Base-by-base conservation (phyloP, 345 rosid species). In the Gossypium bickii region DNA sequence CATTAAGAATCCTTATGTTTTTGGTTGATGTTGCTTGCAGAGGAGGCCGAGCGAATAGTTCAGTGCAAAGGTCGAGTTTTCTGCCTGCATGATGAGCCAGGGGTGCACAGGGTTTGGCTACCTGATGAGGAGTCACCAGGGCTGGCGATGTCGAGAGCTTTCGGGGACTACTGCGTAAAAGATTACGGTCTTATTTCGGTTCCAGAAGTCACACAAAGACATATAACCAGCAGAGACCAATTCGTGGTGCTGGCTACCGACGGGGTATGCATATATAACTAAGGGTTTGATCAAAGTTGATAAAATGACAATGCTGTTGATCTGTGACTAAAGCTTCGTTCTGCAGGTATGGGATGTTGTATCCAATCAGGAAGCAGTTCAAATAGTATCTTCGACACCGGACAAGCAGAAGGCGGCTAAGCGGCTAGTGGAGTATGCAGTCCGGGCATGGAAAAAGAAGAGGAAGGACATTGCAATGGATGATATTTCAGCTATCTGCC, bases 61-160 rank as follows among this genome's bases (percentile, higher is more conserved):
- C 83, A 85, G 70, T 87, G 92, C 85, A 84, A 82, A 2, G 98
- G 98, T 10, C 49, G 94, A 27, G 93, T 94, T 1, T 94, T 91
- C 85, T 87, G 94, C 76, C 72, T 91, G 17, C 63, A 83, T 4
- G 98, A 94, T 27, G 98, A 94, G 81, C 98, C 94, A 20, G 97
- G 97, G 8, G 93, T 94, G 52, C 97, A 92, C 77, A 89, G 98
- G 13, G 80, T 94, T 38, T 94, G 98, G 98, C 89, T 89, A 71
- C 98, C 98, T 4, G 81, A 86, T 53, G 88, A 74, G 67, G 93
- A 92, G 18, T 84, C 85, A 0, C 98, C 98, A 0, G 98, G 98
- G 24, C 91, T 94, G 9, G 97, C 98, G 48, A 94, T 94, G 99
- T 94, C 98, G 9, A 87, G 99, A 82, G 97, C 99, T 12, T 94